Conservation (phyloP, 768 basidiomycete species). For the Lentinula guzmanii region DNA sequence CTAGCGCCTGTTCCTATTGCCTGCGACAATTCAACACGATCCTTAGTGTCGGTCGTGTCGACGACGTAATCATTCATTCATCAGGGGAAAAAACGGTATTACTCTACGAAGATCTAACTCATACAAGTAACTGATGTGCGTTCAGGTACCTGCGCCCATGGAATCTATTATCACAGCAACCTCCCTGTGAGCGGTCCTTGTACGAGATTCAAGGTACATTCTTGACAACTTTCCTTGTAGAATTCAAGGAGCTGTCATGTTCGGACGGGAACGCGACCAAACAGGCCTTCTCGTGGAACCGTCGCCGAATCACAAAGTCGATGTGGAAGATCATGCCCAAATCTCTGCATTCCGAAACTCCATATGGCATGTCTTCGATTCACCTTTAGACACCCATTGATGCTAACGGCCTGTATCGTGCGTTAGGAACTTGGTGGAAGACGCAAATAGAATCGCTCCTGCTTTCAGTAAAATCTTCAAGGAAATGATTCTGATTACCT, state of each 20-base stretch:
- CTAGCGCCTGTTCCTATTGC: constrained; percentile 1
- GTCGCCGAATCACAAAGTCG: constrained; percentile 16
- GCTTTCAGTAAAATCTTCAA: constrained; percentile 43
- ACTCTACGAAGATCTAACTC: neutral
- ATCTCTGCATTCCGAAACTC: constrained; percentile 26
- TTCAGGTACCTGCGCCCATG: constrained; percentile 23
- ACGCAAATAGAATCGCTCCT: constrained; percentile 39
- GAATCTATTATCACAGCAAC: constrained; percentile 14
- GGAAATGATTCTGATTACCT: constrained; percentile 43
- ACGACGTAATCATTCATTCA: constrained; percentile 22
- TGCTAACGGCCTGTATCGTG: neutral
- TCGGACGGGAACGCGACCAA: constrained; percentile 32
- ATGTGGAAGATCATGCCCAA: constrained; percentile 16
- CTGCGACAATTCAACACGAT: neutral
- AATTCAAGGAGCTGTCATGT: constrained; percentile 32
- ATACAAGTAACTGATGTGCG: neutral
- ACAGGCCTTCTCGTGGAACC: constrained; percentile 29
- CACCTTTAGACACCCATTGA: neutral
- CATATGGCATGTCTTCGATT: constrained; percentile 25
- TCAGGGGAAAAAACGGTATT: constrained; percentile 22
- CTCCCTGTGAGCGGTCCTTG: constrained; percentile 20
- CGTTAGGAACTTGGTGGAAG: constrained; percentile 31
- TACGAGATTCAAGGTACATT: neutral
- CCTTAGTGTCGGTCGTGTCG: constrained; percentile 29
- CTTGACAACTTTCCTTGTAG: neutral